Conservation (phyloP, 2,329 filamentous ascomycete species). For the Paecilomyces niveus region DNA sequence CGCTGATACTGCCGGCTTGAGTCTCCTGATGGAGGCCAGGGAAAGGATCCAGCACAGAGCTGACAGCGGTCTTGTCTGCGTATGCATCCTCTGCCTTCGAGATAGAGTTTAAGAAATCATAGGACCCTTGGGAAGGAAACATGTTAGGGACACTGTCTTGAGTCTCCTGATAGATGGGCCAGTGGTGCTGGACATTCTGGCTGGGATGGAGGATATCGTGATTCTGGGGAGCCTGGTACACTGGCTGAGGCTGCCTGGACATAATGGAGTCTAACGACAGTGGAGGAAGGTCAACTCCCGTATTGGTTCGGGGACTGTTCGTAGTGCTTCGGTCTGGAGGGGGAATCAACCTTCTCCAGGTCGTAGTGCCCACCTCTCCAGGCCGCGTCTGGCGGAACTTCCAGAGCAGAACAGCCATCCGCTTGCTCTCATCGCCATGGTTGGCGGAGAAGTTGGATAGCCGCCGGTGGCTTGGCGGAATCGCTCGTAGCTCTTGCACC, state of each 20-base stretch:
- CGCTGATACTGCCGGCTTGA: slow-evolving; percentile 21
- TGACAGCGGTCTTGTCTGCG: slow-evolving; percentile 26
- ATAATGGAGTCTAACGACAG: slow-evolving; percentile 29
- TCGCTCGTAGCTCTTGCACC: slow-evolving; percentile 39
- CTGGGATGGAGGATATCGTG: slow-evolving; percentile 25
- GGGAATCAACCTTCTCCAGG: slow-evolving; percentile 37
- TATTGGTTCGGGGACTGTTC: slow-evolving; percentile 28
- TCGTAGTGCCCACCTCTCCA: slow-evolving; percentile 35
- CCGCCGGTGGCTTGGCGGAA: slow-evolving; percentile 17
- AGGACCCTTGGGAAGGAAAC: slow-evolving; percentile 22
- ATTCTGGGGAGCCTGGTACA: slow-evolving; percentile 24
- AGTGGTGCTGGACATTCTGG: slow-evolving; percentile 24
- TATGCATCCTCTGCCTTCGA: slow-evolving; percentile 26
- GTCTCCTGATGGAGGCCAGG: slow-evolving; percentile 23
- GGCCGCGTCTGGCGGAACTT: slow-evolving; percentile 38
- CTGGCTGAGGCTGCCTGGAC: slow-evolving; percentile 21
- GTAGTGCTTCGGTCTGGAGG: slow-evolving; percentile 28
- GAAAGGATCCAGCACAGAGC: slow-evolving; percentile 29
- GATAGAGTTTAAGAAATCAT: slow-evolving; percentile 29
- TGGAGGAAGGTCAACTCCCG: slow-evolving; percentile 29
- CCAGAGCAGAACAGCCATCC: slow-evolving; percentile 40
- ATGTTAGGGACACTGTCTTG: slow-evolving; percentile 28
- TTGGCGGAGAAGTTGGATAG: slow-evolving; percentile 19
- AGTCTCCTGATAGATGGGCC: slow-evolving; percentile 27
- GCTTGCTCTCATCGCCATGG: slow-evolving; percentile 23